Evolutionary conservation across 345 rosid genomes (phyloP).

Genomic region (Diplotaxis tenuifolia): DNA sequence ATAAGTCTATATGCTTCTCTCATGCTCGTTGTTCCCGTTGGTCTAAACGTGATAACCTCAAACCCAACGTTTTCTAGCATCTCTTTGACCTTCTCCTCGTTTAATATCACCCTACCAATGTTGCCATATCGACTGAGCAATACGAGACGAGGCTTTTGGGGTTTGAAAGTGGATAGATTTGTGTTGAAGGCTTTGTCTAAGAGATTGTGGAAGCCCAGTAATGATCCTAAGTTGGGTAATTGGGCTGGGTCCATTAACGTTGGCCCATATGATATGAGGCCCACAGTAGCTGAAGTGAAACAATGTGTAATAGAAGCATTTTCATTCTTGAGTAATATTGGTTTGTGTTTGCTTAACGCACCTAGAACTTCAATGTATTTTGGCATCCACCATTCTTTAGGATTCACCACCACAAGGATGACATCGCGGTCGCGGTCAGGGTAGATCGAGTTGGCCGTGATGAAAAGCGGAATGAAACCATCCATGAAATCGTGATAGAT

Average conservation of each 20-base stretch:
- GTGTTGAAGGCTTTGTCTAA: slow-evolving; percentile 39
- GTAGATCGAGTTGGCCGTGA: slow-evolving; percentile 45
- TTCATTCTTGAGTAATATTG: slow-evolving; percentile 40
- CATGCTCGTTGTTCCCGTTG: slow-evolving; percentile 30
- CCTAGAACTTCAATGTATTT: slow-evolving; percentile 46
- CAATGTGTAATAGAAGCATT: slow-evolving; percentile 43
- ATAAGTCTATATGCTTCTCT: slow-evolving; percentile 39
- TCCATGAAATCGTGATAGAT: slow-evolving; percentile 67
- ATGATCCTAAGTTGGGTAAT: slow-evolving; percentile 38
- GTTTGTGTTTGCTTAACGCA: slow-evolving; percentile 44
- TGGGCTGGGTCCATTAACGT: slow-evolving; percentile 36
- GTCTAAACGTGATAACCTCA: slow-evolving; percentile 42
- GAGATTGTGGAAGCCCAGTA: slow-evolving; percentile 41
- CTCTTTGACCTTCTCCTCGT: slow-evolving; percentile 29
- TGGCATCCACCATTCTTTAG: slow-evolving; percentile 57
- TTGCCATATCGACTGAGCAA: slow-evolving; percentile 29
- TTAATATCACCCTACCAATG: slow-evolving; percentile 40
- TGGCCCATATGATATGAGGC: slow-evolving; percentile 54
- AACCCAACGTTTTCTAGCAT: slow-evolving; percentile 47
- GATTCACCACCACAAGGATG: slow-evolving; percentile 42
- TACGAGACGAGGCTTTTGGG: slow-evolving; percentile 26
- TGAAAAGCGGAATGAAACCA: slow-evolving; percentile 60
- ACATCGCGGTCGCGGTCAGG: slow-evolving; percentile 41
- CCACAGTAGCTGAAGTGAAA: slow-evolving; percentile 50
- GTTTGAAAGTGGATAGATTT: background rate